Conservation (phyloP, 1,284 basidiomycete species). For the Flammula alnicola region DNA sequence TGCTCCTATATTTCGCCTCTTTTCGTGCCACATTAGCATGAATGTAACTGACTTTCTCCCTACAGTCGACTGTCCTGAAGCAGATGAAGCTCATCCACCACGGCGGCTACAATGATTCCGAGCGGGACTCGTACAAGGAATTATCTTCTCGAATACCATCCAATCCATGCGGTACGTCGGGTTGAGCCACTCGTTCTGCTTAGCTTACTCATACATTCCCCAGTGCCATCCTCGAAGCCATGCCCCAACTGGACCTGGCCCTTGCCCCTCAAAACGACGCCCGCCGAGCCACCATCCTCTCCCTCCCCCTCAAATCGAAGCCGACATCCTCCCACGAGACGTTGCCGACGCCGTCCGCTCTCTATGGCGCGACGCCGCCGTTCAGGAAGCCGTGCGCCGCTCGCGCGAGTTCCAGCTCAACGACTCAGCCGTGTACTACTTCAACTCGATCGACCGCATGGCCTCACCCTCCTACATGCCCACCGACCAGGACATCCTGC, state of each 20-base stretch:
- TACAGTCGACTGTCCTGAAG: conserved; percentile 89
- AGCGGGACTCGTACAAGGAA: conserved; percentile 97
- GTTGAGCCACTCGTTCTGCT: background rate
- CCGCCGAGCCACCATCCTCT: conserved; percentile 77
- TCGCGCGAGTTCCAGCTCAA: conserved; percentile 96
- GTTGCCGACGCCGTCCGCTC: conserved; percentile 83
- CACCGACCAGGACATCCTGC: conserved; percentile 93
- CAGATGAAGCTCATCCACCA: conserved; percentile 97
- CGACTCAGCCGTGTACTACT: conserved; percentile 96
- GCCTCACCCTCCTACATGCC: conserved; percentile 78
- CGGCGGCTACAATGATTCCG: conserved; percentile 88
- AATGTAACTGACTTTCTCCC: conserved; percentile 1
- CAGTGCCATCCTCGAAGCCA: conserved; percentile 90
- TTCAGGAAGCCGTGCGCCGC: conserved; percentile 84
- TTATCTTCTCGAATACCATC: conserved; percentile 95
- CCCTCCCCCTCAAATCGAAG: conserved; percentile 89
- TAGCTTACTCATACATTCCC: conserved; percentile 1
- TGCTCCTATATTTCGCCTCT: background rate
- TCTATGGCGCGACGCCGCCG: conserved; percentile 89
- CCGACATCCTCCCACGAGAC: conserved; percentile 76
- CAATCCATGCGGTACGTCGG: conserved; percentile 87
- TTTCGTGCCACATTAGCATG: background rate
- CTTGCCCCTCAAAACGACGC: conserved; percentile 67
- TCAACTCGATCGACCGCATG: conserved; percentile 91
- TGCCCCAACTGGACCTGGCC: conserved; percentile 65